Conservation (phyloP, 2,329 filamentous ascomycete species). For the Pyricularia pennisetigena region DNA sequence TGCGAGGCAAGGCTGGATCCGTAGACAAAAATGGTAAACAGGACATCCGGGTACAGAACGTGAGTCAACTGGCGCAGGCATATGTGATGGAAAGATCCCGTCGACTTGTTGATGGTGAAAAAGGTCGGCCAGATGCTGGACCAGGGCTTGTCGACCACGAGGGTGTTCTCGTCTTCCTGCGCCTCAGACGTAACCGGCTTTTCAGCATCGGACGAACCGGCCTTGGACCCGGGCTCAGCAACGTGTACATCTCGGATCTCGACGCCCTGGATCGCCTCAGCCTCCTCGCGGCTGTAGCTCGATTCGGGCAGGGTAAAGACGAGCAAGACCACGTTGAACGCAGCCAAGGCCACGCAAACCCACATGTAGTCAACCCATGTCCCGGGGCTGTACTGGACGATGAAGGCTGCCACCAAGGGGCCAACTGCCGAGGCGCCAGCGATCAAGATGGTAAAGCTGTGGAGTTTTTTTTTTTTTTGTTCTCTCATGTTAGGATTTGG, state of each 20-base stretch:
- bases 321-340: slow-evolving; percentile 3
- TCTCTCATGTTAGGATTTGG: neutral
- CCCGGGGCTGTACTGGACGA: slow-evolving; percentile 5
- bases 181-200: neutral
- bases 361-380: slow-evolving; percentile 8
- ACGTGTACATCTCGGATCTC: neutral
- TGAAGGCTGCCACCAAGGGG: slow-evolving; percentile 7
- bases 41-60: neutral
- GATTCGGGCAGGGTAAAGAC: neutral
- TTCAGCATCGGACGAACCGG: neutral
- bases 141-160: neutral
- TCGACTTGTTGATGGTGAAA: neutral
- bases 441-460: slow-evolving; percentile 8
- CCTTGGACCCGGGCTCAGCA: neutral
- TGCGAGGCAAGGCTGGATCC: neutral
- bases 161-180: neutral
- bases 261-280: neutral
- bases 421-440: slow-evolving; percentile 8
- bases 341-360: slow-evolving; percentile 6
- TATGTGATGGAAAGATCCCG: neutral
- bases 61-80: neutral
- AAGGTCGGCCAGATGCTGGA: neutral
- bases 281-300: neutral
- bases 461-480: too few relatives aligned
- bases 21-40: neutral